These are phyloP conservation scores for Saccharomycopsis hybrid DNA, from an alignment of 1,139 yeast genomes.

Conservation along the genomic window DNA sequence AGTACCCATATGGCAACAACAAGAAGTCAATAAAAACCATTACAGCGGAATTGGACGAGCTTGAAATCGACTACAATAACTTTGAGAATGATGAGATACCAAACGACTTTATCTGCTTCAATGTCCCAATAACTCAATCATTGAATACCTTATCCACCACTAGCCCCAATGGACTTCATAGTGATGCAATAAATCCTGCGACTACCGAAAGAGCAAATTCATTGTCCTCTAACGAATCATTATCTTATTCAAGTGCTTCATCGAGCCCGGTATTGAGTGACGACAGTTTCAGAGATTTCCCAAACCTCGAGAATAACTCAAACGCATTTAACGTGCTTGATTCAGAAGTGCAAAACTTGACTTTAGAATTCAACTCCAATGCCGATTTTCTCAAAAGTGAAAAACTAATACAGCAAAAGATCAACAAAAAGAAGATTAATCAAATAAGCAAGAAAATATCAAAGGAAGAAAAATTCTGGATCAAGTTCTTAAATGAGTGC, in stretches of 20 bases:
- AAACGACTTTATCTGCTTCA: conserved; percentile 21
- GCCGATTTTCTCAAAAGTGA: conserved; percentile 13
- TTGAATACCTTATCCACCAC: not conserved
- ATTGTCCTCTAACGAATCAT: not conserved
- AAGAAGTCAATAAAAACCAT: conserved; percentile 5
- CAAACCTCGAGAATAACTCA: conserved; percentile 15
- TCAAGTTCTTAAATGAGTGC: conserved; percentile 16
- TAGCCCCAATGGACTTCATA: not conserved
- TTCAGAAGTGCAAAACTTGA: conserved; percentile 18
- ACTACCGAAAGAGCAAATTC: not conserved
- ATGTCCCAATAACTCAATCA: conserved; percentile 21
- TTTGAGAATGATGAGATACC: conserved; percentile 20
- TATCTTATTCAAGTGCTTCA: not conserved
- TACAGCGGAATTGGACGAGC: conserved; percentile 2
- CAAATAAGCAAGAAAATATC: conserved; percentile 17
- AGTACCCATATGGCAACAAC: not conserved
- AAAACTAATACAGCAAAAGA: conserved; percentile 17
- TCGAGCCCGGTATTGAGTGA: conserved; percentile 20
- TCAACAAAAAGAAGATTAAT: conserved; percentile 18
- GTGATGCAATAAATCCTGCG: not conserved
- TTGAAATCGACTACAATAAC: conserved; percentile 17
- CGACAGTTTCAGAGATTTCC: conserved; percentile 14
- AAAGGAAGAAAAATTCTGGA: conserved; percentile 20
- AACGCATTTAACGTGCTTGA: conserved; percentile 18
- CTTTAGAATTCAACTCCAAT: conserved; percentile 19